Base-by-base conservation (phyloP, 148 eudicot species). In the Nepenthes gracilis region DNA sequence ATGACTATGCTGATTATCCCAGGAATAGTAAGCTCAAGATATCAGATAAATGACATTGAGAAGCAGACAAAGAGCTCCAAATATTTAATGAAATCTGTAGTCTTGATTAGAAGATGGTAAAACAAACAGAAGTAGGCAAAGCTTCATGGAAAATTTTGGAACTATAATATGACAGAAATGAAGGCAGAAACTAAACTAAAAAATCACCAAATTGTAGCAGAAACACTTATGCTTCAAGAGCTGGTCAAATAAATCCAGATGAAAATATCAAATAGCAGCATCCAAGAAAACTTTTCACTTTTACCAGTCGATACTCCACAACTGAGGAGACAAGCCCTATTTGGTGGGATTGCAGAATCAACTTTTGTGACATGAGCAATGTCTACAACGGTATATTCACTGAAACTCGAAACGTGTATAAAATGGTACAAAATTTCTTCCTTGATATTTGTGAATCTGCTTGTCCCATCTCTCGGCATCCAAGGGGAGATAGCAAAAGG, bases 251-350 rank as follows among this genome's bases (percentile, higher is more conserved):
- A 15, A 52, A 52, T 5, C 15, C 55, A 52, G 55, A 12, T 12
- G 12, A 3, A 12, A 15, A 12, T 52, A 52, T 12, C 55, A 52
- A 15, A 5, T 5, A 52, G 1, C 55, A 52, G 45, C 8, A 40
- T 40, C 1, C 0, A 40, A 40, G 58, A 55, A 9, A 55, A 55
- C 3, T 9, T 43, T 13, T n/a, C 49, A 33, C 33, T 8, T 13
- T 35, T 75, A 94, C 99, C 99, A 14, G 99, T 94, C 36, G 99
- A 84, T 43, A 86, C 78, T 33, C 99, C 99, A 35, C 99, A 94
- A 43, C 97, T 81, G 12, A 94, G 78, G 68, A 94, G 97, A 69
- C 99, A 94, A 1, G 93, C 99, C 68, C 80, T 74, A 50, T 86
- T 81, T 7, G 97, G 90, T 0, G 99, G 92, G 35, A 86, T 65